phyloP scores from a whole-genome alignment of 208 protist genomes.

The Tritrichomonas musculus region DNA sequence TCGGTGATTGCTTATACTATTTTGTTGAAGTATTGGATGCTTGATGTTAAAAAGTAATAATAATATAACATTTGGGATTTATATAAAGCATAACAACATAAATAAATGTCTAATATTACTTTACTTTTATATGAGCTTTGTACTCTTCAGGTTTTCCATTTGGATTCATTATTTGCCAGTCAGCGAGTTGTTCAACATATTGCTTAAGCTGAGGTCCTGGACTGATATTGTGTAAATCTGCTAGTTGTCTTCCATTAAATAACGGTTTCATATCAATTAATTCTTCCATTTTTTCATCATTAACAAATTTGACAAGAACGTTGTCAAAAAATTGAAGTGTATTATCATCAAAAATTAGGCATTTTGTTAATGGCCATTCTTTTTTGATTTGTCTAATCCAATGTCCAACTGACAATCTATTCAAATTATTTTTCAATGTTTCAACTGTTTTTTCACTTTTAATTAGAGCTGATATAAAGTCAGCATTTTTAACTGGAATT shows the following conservation, averaged over 20 bases:
- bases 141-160: not conserved
- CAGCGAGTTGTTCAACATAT: not conserved
- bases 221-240: not conserved
- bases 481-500: too few relatives aligned
- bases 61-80: too few relatives aligned
- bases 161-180: constrained; percentile 12
- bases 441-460: too few relatives aligned
- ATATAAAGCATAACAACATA: too few relatives aligned
- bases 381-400: not conserved
- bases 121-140: too few relatives aligned
- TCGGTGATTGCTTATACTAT: too few relatives aligned
- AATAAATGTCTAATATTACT: too few relatives aligned
- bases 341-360: not conserved
- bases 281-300: not conserved
- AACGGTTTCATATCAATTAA: not conserved
- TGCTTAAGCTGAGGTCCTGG: not conserved
- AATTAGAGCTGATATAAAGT: too few relatives aligned
- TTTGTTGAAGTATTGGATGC: too few relatives aligned
- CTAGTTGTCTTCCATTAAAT: not conserved
- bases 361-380: not conserved
- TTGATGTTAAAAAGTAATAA: too few relatives aligned
- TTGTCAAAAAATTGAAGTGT: not conserved
- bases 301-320: not conserved
- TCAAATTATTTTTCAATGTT: not conserved
- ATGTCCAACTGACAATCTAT: not conserved